These are phyloP conservation scores for Dendrocalamus latiflorus DNA, from an alignment of 202 grass and related monocot species.

Conservation along the genomic window DNA sequence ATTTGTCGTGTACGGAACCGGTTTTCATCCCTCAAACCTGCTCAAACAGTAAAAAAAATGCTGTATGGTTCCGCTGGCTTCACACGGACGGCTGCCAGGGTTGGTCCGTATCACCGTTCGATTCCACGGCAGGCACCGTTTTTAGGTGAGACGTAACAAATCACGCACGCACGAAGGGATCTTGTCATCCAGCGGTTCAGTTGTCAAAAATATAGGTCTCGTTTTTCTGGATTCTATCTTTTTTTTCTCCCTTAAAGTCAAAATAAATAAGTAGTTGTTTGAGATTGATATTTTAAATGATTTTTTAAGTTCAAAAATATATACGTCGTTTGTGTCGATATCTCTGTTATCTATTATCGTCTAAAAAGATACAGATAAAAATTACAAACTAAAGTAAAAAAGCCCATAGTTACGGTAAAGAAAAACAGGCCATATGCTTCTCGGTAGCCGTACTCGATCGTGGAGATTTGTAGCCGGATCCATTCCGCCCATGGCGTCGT, in stretches of 20 bases:
- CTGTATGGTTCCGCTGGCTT: too few species aligned
- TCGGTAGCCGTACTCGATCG: not conserved
- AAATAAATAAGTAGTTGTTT: not conserved
- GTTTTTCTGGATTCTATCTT: too few species aligned
- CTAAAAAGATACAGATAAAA: too few species aligned
- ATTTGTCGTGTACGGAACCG: too few species aligned
- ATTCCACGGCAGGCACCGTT: not conserved
- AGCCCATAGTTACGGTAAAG: too few species aligned
- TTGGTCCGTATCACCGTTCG: not conserved
- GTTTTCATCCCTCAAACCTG: too few species aligned
- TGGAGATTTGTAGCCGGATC: not conserved
- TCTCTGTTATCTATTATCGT: too few species aligned
- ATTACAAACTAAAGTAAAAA: too few species aligned
- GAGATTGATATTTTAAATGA: too few species aligned
- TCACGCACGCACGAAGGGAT: not conserved
- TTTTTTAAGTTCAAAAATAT: too few species aligned
- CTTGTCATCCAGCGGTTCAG: not conserved
- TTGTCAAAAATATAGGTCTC: not conserved
- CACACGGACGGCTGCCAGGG: not conserved
- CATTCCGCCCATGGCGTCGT: not conserved
- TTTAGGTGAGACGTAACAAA: not conserved
- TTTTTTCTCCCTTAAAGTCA: too few species aligned
- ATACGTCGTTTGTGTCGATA: accelerated
- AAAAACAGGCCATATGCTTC: not conserved
- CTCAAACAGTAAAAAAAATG: too few species aligned